These are phyloP conservation scores for Melastoma candidum DNA, from an alignment of 441 rosid genomes.

Conservation along the genomic window DNA sequence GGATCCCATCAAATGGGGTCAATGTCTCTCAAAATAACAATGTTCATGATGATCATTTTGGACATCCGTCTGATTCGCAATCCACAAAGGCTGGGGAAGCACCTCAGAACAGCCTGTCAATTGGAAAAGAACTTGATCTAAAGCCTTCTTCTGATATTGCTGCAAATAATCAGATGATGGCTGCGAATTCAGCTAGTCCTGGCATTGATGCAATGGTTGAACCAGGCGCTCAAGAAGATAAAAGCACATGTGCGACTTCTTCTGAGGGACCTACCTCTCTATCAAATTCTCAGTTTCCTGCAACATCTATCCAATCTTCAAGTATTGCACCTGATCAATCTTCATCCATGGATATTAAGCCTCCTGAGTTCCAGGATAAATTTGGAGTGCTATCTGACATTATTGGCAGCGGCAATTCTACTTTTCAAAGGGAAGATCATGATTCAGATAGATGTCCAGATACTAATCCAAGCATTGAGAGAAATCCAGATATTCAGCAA, in stretches of 20 bases:
- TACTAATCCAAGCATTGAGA: conserved; percentile 1
- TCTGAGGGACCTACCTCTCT: conserved; percentile 25
- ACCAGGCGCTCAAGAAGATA: conserved; percentile 18
- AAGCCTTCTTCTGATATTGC: conserved; percentile 20
- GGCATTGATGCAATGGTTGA: conserved; percentile 22
- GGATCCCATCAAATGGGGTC: conserved; percentile 31
- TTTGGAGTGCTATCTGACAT: conserved; percentile 20
- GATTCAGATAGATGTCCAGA: conserved; percentile 4
- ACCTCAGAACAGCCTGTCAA: conserved; percentile 19
- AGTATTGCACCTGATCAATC: conserved; percentile 21
- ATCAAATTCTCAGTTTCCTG: conserved; percentile 22
- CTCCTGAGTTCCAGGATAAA: conserved; percentile 19
- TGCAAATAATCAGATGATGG: conserved; percentile 21
- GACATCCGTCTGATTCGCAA: conserved; percentile 27
- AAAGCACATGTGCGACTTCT: conserved; percentile 28
- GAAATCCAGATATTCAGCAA: conserved; percentile 19
- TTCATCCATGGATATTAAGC: conserved; percentile 22
- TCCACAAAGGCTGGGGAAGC: conserved; percentile 26
- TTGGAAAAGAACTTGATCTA: conserved; percentile 24
- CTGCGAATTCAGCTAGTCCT: conserved; percentile 14
- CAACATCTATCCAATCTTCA: conserved; percentile 11
- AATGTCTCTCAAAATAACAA: conserved; percentile 23
- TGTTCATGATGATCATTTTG: conserved; percentile 16
- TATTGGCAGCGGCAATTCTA: conserved; percentile 7
- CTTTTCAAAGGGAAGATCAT: conserved; percentile 17